Conservation (phyloP, 164 flowering plant genomes). For the Macadamia integrifolia region DNA sequence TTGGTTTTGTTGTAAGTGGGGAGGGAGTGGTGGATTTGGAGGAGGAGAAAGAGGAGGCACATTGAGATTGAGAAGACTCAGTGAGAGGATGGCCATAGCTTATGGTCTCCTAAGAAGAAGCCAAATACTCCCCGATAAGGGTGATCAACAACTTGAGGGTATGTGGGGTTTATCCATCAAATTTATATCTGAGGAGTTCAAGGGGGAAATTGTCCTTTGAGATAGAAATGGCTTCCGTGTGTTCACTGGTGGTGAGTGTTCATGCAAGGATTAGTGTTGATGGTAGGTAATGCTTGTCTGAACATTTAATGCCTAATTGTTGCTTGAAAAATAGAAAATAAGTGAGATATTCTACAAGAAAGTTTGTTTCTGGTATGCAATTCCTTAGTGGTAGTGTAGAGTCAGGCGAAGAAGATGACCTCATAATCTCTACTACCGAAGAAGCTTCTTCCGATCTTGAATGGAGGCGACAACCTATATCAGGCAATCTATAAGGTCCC, state of each 20-base stretch:
- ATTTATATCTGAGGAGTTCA: constrained; percentile 10
- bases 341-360: no score
- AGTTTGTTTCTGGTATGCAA: no score
- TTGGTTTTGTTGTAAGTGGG: neutral
- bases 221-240: constrained; percentile 10
- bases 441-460: no score
- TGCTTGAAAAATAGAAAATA: no score
- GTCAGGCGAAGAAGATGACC: no score
- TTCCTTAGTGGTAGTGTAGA: no score
- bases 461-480: no score
- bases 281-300: neutral
- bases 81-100: constrained; percentile 15
- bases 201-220: constrained; percentile 9
- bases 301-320: no score
- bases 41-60: constrained; percentile 8
- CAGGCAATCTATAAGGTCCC: no score
- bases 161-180: constrained; percentile 11
- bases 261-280: constrained; percentile 14
- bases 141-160: constrained; percentile 11
- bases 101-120: constrained; percentile 7
- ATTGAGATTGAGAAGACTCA: neutral
- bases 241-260: constrained; percentile 9
- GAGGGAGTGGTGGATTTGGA: constrained; percentile 9
- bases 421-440: no score
- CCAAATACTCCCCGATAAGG: constrained; percentile 6